Conservation (phyloP, 202 grass and related monocot species). For the Digitaria exilis region DNA sequence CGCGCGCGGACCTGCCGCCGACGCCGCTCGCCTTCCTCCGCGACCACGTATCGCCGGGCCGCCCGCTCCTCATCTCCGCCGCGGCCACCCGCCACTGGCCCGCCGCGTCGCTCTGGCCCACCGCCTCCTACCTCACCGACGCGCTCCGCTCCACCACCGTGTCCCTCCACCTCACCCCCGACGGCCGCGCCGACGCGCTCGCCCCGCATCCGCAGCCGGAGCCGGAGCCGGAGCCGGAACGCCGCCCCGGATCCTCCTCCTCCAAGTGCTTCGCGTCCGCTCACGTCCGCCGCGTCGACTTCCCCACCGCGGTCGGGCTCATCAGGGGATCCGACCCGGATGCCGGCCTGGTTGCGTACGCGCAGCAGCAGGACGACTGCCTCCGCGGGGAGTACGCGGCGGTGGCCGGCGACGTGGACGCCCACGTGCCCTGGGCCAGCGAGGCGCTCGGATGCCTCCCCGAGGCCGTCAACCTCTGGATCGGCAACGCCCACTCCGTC, state of each 20-base stretch:
- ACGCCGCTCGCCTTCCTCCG: constrained; percentile 73
- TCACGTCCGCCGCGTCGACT: constrained; percentile 59
- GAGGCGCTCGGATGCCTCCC: constrained; percentile 89
- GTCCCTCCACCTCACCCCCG: constrained; percentile 85
- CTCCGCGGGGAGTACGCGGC: constrained; percentile 76
- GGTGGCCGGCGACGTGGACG: constrained; percentile 74
- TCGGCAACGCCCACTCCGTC: constrained; percentile 68
- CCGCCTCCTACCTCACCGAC: constrained; percentile 62
- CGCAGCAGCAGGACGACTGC: constrained; percentile 96
- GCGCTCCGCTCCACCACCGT: constrained; percentile 57
- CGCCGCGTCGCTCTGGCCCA: constrained; percentile 65
- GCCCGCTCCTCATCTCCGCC: constrained; percentile 72
- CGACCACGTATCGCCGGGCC: constrained; percentile 71
- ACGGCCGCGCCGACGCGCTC: constrained; percentile 73
- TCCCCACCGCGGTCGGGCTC: constrained; percentile 56
- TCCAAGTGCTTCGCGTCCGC: constrained; percentile 69
- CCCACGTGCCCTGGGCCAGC: constrained; percentile 82
- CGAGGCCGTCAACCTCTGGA: constrained; percentile 94
- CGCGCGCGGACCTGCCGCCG: constrained; percentile 60
- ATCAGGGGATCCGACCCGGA: constrained; percentile 48
- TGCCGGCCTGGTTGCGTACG: constrained; percentile 68
- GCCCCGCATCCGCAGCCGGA: background rate
- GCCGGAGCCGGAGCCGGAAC: no score
- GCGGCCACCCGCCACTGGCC: constrained; percentile 81
- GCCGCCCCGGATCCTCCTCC: background rate